A percentile compares a stretch with the other conserved stretches of the same genome.
These are phyloP conservation scores for Picochlorum costavermella DNA, from an alignment of 139 green algal genomes.

Conservation along the genomic window DNA sequence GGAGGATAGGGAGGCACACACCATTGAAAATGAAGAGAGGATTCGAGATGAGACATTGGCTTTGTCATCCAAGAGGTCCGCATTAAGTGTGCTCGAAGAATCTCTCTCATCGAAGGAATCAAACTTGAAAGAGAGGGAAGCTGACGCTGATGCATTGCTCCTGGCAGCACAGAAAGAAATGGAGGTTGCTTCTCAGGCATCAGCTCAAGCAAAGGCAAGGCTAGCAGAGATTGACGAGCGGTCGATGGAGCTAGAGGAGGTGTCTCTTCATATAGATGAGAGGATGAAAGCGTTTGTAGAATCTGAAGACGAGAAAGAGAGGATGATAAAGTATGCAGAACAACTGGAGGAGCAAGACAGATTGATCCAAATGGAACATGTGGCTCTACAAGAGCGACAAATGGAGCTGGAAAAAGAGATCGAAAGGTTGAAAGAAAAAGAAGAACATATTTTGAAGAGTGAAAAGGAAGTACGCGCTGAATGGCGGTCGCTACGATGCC, in stretches of 20 bases:
- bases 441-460: too few relatives aligned
- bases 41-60: constrained; percentile 14
- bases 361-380: neutral
- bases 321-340: neutral
- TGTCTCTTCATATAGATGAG: constrained; percentile 14
- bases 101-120: constrained; percentile 11
- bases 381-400: neutral
- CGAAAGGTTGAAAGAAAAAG: too few relatives aligned
- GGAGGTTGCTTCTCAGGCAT: constrained; percentile 3
- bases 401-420: neutral
- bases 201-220: neutral
- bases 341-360: constrained; percentile 4
- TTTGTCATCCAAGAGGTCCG: neutral
- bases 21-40: constrained; percentile 15
- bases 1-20: constrained; percentile 14
- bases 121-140: neutral
- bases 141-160: neutral
- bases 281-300: constrained; percentile 1
- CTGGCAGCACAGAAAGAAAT: neutral
- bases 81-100: constrained; percentile 5
- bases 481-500: too few relatives aligned
- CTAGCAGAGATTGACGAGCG: constrained; percentile 12
- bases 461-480: too few relatives aligned
- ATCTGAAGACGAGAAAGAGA: neutral
- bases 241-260: constrained; percentile 1